phyloP scores from a whole-genome alignment of 495 filamentous ascomycete species.

The Penicillium malachiteum region DNA sequence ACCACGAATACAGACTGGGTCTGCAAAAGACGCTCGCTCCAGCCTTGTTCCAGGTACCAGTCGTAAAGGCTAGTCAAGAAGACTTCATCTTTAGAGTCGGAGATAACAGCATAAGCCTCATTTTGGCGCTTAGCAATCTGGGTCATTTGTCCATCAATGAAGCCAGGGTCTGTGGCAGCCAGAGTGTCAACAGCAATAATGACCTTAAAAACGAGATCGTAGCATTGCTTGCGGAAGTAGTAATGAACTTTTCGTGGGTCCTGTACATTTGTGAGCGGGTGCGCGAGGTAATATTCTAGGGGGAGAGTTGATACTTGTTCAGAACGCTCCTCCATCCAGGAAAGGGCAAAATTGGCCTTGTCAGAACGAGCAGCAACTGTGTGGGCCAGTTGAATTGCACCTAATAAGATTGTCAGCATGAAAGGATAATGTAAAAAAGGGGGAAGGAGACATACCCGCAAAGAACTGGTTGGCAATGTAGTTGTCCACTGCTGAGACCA shows the following conservation, averaged over 20 bases:
- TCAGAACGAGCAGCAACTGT: slow-evolving; percentile 78
- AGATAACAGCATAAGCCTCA: slow-evolving; percentile 85
- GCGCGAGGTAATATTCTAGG: neutral
- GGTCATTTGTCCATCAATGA: slow-evolving; percentile 75
- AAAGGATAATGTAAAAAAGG: neutral
- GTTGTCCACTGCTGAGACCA: slow-evolving; percentile 71
- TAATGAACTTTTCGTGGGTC: slow-evolving; percentile 69
- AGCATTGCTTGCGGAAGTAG: slow-evolving; percentile 72
- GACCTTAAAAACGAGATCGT: slow-evolving; percentile 75
- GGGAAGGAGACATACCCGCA: slow-evolving; percentile 46
- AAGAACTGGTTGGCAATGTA: slow-evolving; percentile 83
- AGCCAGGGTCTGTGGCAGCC: slow-evolving; percentile 61
- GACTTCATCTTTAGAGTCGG: slow-evolving; percentile 81
- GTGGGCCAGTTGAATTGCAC: slow-evolving; percentile 86
- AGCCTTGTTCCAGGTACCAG: slow-evolving; percentile 85
- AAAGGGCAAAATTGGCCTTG: slow-evolving; percentile 75
- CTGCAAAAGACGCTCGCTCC: slow-evolving; percentile 78
- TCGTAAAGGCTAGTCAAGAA: slow-evolving; percentile 95
- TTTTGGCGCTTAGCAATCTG: slow-evolving; percentile 70
- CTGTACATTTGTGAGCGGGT: slow-evolving; percentile 29
- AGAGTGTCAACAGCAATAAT: slow-evolving; percentile 73
- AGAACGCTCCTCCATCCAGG: slow-evolving; percentile 66
- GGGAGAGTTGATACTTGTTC: slow-evolving; percentile 43
- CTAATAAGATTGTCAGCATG: slow-evolving; percentile 33
- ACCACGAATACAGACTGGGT: slow-evolving; percentile 81